A percentile compares a stretch with the other conserved stretches of the same genome.
Evolutionary conservation across 2,329 filamentous ascomycete species (phyloP).

Genomic region (Zymoseptoria crescenta): DNA sequence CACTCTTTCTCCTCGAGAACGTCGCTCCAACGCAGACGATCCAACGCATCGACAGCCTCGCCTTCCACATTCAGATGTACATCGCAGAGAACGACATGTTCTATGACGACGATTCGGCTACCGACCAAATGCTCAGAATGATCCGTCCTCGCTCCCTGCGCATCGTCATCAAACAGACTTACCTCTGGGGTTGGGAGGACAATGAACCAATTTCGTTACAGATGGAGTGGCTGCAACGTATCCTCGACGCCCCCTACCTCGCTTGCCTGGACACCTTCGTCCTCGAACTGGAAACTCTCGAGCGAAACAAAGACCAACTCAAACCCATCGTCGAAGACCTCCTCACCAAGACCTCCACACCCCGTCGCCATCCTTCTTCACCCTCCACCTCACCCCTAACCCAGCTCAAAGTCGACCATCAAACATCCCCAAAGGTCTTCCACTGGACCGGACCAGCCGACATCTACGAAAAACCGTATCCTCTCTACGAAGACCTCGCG

Average conservation of each 20-base stretch:
- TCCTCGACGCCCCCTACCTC: slow-evolving; percentile 26
- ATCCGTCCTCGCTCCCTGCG: slow-evolving; percentile 12
- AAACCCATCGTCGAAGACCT: slow-evolving; percentile 34
- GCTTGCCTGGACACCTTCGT: slow-evolving; percentile 14
- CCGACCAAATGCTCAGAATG: too few relatives aligned
- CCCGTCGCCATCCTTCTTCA: background rate
- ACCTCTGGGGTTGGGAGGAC: slow-evolving; percentile 33
- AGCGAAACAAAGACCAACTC: slow-evolving; percentile 40
- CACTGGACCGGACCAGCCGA: slow-evolving; percentile 42
- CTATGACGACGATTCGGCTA: background rate
- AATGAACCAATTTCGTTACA: slow-evolving; percentile 22
- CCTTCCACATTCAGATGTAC: slow-evolving; percentile 20
- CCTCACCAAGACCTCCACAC: slow-evolving; percentile 20
- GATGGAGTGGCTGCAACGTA: slow-evolving; percentile 18
- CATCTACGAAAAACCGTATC: slow-evolving; percentile 34
- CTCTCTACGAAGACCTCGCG: slow-evolving; percentile 36
- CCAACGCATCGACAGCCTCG: slow-evolving; percentile 13
- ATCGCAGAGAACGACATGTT: slow-evolving; percentile 21
- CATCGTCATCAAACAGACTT: slow-evolving; percentile 30
- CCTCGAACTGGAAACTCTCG: slow-evolving; percentile 40
- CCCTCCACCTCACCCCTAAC: background rate
- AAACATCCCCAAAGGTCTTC: slow-evolving; percentile 20
- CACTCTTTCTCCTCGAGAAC: background rate
- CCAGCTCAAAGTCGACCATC: slow-evolving; percentile 7
- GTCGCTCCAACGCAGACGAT: slow-evolving; percentile 6